These are phyloP conservation scores for Mortierella sp. DNA, from an alignment of 371 early-diverging fungal species.

Conservation along the genomic window DNA sequence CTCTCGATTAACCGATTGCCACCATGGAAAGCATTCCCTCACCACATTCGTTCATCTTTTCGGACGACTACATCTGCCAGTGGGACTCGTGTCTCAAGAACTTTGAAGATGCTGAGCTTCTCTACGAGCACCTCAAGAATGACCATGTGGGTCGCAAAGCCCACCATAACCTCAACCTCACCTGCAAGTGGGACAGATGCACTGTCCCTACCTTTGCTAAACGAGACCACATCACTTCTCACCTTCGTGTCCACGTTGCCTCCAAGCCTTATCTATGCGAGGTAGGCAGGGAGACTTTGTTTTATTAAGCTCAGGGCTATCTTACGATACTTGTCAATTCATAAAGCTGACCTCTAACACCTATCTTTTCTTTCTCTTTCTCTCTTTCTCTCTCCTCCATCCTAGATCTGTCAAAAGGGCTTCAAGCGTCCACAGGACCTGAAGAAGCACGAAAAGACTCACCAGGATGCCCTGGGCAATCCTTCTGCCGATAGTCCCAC, in stretches of 20 bases:
- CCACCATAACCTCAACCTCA: conserved; percentile 86
- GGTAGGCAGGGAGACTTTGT: conserved; percentile 41
- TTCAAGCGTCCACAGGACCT: conserved; percentile 96
- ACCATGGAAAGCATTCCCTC: conserved; percentile 25
- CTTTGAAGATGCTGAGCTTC: conserved; percentile 81
- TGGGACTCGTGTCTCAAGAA: conserved; percentile 61
- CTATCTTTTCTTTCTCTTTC: not conserved
- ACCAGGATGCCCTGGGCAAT: conserved; percentile 61
- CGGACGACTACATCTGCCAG: conserved; percentile 56
- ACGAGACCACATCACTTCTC: conserved; percentile 95
- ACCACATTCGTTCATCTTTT: conserved; percentile 41
- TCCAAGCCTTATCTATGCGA: conserved; percentile 87
- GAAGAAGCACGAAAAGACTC: conserved; percentile 92
- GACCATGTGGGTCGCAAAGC: conserved; percentile 94
- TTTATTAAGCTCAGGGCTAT: not conserved
- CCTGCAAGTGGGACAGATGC: conserved; percentile 91
- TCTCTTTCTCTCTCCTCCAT: conserved; percentile 7
- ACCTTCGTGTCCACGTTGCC: conserved; percentile 92
- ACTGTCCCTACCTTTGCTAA: conserved; percentile 73
- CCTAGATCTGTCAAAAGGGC: conserved; percentile 79
- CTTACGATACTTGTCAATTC: not conserved
- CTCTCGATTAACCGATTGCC: not conserved
- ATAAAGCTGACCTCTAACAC: not conserved
- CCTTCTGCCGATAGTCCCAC: not conserved
- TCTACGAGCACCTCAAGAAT: conserved; percentile 85